Conservation (phyloP, 176 grass and related monocot species). For the Lolium rigidum region DNA sequence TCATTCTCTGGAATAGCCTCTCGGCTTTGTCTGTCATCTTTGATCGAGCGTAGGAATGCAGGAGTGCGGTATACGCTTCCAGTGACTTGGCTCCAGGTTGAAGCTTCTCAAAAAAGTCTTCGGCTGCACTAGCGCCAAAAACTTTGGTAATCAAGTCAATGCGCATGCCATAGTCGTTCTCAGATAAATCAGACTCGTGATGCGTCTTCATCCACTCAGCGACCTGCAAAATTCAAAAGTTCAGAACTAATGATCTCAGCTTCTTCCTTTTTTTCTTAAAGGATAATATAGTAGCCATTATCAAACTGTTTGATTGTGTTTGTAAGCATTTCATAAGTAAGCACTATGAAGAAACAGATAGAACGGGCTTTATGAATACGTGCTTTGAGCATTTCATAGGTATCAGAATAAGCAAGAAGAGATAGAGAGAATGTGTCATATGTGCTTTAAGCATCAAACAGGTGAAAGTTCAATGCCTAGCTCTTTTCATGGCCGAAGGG, state of each 20-base stretch:
- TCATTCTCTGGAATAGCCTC: constrained; percentile 71
- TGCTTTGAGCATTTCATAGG: background rate
- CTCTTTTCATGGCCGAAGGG: background rate
- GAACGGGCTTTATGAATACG: background rate
- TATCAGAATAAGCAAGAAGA: background rate
- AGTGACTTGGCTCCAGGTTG: constrained; percentile 61
- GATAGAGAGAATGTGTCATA: background rate
- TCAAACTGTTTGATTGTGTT: background rate
- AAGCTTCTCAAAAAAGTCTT: constrained; percentile 88
- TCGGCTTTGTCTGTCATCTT: constrained; percentile 81
- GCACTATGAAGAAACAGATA: background rate
- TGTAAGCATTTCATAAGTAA: background rate
- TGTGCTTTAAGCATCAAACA: background rate
- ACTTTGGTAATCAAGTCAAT: constrained; percentile 83
- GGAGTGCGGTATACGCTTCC: constrained; percentile 81
- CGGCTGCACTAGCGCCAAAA: constrained; percentile 71
- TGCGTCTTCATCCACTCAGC: constrained; percentile 87
- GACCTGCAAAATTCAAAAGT: constrained; percentile 55
- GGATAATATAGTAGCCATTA: background rate
- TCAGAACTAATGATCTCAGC: background rate
- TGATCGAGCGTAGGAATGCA: constrained; percentile 75
- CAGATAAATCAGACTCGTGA: constrained; percentile 73
- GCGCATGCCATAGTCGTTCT: constrained; percentile 64
- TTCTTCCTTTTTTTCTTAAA: background rate
- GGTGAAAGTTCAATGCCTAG: background rate